Conservation (phyloP, 1,284 basidiomycete genomes). For the Laetiporus sulphureus region DNA sequence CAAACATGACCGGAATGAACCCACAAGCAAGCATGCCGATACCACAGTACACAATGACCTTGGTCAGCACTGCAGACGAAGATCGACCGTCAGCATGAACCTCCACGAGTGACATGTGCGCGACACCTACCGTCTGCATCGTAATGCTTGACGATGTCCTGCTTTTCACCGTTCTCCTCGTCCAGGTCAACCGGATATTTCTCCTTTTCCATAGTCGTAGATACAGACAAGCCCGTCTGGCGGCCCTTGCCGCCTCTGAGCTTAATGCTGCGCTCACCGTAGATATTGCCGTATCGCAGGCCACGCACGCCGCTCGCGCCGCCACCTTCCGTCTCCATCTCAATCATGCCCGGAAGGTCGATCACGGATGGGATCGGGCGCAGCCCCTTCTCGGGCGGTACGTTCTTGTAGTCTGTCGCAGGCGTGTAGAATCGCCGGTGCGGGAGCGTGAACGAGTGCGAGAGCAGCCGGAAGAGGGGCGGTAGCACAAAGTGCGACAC, state of each 20-base stretch:
- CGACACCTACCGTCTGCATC: constrained; percentile 75
- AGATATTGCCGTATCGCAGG: constrained; percentile 10
- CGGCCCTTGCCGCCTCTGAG: constrained; percentile 6
- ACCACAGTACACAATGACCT: constrained; percentile 86
- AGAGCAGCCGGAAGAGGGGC: constrained; percentile 71
- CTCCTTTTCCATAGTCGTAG: constrained; percentile 12
- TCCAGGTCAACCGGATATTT: constrained; percentile 25
- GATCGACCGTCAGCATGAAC: too few species aligned
- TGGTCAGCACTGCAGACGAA: constrained; percentile 66
- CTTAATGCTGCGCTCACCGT: constrained; percentile 15
- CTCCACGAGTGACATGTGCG: too few species aligned
- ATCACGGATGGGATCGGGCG: constrained; percentile 82
- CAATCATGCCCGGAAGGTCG: constrained; percentile 53
- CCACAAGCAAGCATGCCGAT: constrained; percentile 69
- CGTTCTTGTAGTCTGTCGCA: constrained; percentile 76
- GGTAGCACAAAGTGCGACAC: constrained; percentile 70
- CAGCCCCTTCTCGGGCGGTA: constrained; percentile 56
- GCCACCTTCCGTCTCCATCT: constrained; percentile 27
- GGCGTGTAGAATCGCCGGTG: constrained; percentile 81
- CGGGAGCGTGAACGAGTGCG: constrained; percentile 59
- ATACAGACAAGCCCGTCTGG: constrained; percentile 7
- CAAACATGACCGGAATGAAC: constrained; percentile 62
- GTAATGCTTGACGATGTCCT: constrained; percentile 57
- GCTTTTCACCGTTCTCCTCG: constrained; percentile 21
- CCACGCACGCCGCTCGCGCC: constrained; percentile 14